These are phyloP conservation scores for Psophocarpus tetragonolobus DNA, from an alignment of 306 rosid species.

Conservation along the genomic window DNA sequence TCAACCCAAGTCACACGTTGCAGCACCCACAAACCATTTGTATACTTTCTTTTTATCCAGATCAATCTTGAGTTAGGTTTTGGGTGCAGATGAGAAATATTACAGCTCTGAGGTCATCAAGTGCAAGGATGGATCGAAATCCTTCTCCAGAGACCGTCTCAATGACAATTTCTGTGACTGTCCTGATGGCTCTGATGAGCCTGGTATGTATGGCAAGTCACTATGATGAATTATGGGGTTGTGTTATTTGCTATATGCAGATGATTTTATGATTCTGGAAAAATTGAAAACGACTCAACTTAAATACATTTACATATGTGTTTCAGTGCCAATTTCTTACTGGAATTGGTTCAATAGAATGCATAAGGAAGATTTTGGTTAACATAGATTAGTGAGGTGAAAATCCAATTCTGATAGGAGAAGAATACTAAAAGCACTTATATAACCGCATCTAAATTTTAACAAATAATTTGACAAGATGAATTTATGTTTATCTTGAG, in stretches of 20 bases:
- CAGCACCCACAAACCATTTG: constrained; percentile 25
- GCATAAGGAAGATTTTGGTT: neutral
- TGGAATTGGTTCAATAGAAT: neutral
- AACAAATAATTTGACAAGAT: neutral
- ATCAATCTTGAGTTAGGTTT: constrained; percentile 17
- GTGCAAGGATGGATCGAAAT: constrained; percentile 78
- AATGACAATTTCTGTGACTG: constrained; percentile 89
- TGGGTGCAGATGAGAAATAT: constrained; percentile 74
- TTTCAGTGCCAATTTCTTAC: neutral
- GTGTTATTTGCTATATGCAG: neutral
- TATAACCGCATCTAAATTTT: neutral
- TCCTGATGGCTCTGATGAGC: constrained; percentile 89
- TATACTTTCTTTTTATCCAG: neutral
- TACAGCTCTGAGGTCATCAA: constrained; percentile 57
- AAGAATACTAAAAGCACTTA: neutral
- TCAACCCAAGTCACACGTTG: neutral
- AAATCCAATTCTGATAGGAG: neutral
- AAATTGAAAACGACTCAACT: neutral
- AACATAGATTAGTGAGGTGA: neutral
- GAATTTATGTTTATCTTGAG: neutral
- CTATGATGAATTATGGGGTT: constrained; percentile 5
- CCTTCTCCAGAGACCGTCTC: constrained; percentile 71
- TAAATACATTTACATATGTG: neutral
- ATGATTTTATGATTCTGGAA: neutral
- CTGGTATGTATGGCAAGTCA: constrained; percentile 65